Evolutionary conservation across 2,329 filamentous ascomycete genomes (phyloP).

Genomic region (Emydomyces testavorans): DNA sequence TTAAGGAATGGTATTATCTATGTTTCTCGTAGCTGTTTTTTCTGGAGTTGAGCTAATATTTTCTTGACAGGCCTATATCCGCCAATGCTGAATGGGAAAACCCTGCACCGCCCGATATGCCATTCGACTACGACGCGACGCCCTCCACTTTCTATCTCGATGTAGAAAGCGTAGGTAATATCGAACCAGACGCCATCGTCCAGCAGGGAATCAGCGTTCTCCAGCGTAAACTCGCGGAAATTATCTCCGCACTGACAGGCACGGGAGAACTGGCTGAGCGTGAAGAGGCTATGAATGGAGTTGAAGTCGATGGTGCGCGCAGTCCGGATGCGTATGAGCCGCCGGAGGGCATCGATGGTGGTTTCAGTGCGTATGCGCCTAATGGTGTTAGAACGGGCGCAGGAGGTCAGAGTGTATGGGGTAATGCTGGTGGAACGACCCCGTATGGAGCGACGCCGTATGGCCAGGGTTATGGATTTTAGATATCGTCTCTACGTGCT

Average conservation of each 20-base stretch:
- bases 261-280: constrained; percentile 44
- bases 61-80: constrained; percentile 28
- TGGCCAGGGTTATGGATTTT: constrained; percentile 35
- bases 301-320: constrained; percentile 35
- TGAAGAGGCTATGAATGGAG: constrained; percentile 33
- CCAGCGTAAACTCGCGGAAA: constrained; percentile 75
- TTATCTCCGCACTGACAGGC: constrained; percentile 55
- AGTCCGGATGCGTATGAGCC: constrained; percentile 41
- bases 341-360: constrained; percentile 35
- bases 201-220: constrained; percentile 78
- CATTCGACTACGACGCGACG: constrained; percentile 81
- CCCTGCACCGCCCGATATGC: constrained; percentile 65
- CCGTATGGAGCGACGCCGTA: constrained; percentile 53
- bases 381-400: constrained; percentile 13
- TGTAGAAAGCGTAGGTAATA: constrained; percentile 75
- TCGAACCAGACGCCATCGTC: constrained; percentile 82
- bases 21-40: constrained; percentile 19
- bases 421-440: constrained; percentile 43
- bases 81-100: constrained; percentile 56
- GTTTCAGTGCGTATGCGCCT: constrained; percentile 31
- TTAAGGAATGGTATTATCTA: constrained; percentile 62
- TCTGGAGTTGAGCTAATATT: not conserved
- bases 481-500: constrained; percentile 1
- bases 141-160: constrained; percentile 85
- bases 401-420: constrained; percentile 49